These are phyloP conservation scores for Nicotiana obtusifolia DNA, from an alignment of 257 asterid genomes.

Conservation along the genomic window DNA sequence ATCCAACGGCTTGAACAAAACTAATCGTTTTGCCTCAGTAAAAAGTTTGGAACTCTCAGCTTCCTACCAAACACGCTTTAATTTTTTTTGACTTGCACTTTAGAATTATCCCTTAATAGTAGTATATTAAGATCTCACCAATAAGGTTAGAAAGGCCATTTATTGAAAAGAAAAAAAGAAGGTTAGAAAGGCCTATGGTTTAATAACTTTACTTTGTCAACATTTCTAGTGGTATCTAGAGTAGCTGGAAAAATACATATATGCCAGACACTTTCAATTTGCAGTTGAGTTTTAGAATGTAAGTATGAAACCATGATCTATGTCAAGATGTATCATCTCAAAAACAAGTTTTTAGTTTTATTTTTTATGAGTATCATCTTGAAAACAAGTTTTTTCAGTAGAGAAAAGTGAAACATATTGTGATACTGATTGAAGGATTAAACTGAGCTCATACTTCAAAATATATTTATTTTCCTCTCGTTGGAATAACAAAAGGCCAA, in stretches of 20 bases:
- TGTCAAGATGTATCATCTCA: neutral
- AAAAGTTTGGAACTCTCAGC: neutral
- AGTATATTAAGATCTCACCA: neutral
- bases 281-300: neutral
- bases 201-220: neutral
- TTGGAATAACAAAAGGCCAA: neutral
- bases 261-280: neutral
- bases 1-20: slow-evolving; percentile 49
- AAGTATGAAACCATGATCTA: neutral
- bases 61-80: neutral
- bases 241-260: neutral
- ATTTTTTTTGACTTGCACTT: neutral
- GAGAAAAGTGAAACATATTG: neutral
- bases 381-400: neutral
- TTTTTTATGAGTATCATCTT: neutral
- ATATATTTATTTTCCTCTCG: neutral
- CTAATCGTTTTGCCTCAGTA: slow-evolving; percentile 2
- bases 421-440: neutral
- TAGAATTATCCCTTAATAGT: neutral
- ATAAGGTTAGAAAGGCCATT: neutral
- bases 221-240: neutral
- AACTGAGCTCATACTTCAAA: neutral
- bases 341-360: neutral
- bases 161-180: neutral
- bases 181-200: neutral